Base-by-base conservation (phyloP, 495 filamentous ascomycete species). In the Penicillium longicatenatum region DNA sequence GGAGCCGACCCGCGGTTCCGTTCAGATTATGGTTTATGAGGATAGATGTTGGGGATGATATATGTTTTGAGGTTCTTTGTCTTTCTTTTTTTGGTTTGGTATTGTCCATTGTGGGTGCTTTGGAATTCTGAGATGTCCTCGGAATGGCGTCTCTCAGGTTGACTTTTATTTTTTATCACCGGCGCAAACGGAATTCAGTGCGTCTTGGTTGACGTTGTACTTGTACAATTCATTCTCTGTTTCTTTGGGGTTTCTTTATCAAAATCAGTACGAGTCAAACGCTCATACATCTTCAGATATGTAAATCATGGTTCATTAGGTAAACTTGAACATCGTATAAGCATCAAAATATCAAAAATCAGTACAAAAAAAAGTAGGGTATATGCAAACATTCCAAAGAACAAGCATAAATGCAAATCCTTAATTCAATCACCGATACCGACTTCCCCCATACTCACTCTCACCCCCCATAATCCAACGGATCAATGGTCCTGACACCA, bases 391-490 rank as follows among this genome's bases (percentile, higher is more conserved):
- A 26, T 26, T 4, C 26, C 26, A 26, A 26, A 4, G 26, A 26
- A 26, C 3, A 14, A 33, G 31, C 31, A 35, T 35, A 35, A 12
- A 35, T 35, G 10, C 31, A 35, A 35, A 12, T 14, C 4, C 3
- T 14, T 14, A 35, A 35, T 12, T 35, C 31, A 35, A 42, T 35
- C 14, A 41, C 16, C 31, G 26, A 41, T 52, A 52, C 6, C 22
- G 17, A 52, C 50, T 52, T 1, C 31, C 31, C 4, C 21, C 45
- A 54, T 52, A 61, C 17, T 50, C 54, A 60, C 53, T 61, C 50
- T 62, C 68, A 66, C 26, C 69, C 71, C 35, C 64, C 66, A 69
- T 71, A 68, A 39, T 64, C 68, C 47, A 54, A 17, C 14, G 67
- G 63, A 62, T 69, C 61, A 50, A 71, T 60, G 30, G 44, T 59